Evolutionary conservation across 2,329 filamentous ascomycete genomes (phyloP).

Genomic region (Gaeumannomyces tritici): DNA sequence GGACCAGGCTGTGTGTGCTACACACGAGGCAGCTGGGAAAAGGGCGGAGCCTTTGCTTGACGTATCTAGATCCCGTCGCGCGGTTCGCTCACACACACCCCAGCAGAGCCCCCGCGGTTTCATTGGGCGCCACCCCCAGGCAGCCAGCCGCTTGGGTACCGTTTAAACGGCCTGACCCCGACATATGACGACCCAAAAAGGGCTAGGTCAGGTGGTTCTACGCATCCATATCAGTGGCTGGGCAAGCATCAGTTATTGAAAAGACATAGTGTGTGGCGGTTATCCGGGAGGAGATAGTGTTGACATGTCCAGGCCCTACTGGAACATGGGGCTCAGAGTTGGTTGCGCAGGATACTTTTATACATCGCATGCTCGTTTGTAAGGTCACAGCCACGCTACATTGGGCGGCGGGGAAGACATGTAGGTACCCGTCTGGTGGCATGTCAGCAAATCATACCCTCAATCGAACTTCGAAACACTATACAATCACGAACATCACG

Average conservation of each 20-base stretch:
- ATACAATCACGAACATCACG: background rate
- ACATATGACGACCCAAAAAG: no score
- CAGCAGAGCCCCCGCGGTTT: background rate
- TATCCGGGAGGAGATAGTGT: no score
- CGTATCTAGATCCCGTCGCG: background rate
- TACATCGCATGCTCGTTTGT: background rate
- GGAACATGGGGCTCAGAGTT: background rate
- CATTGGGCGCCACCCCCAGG: background rate
- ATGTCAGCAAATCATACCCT: background rate
- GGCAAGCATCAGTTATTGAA: no score
- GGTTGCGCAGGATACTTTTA: background rate
- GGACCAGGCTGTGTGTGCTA: background rate
- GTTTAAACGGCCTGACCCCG: background rate
- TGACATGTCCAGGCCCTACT: no score
- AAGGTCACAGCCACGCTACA: background rate
- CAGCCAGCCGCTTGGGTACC: background rate
- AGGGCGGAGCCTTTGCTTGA: background rate
- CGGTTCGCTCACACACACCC: background rate
- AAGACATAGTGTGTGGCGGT: no score
- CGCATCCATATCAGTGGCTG: no score
- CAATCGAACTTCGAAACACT: background rate
- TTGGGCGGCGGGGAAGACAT: background rate
- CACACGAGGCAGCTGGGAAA: background rate
- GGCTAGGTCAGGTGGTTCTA: no score
- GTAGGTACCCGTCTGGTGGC: background rate